Percentiles rank a stretch among this genome's conserved stretches.
phyloP scores from a whole-genome alignment of 768 basidiomycete species.

The Boletus huronensis region DNA sequence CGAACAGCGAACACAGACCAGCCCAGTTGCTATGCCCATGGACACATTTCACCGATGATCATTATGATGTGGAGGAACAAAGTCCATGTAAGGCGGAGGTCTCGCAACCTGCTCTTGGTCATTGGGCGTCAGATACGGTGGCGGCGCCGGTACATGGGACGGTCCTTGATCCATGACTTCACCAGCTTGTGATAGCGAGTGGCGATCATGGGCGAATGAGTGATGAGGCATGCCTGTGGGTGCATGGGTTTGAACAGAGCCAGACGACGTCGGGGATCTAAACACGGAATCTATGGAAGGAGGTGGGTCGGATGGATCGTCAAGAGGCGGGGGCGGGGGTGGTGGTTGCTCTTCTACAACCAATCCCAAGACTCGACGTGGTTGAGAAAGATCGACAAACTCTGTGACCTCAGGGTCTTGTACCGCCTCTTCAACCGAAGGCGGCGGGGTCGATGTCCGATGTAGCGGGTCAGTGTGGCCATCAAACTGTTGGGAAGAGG shows the following conservation, averaged over 20 bases:
- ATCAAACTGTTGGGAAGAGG: conserved; percentile 70
- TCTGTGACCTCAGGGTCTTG: conserved; percentile 67
- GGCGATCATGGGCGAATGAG: conserved; percentile 31
- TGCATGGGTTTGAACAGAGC: conserved; percentile 13
- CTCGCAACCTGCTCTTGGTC: conserved; percentile 52
- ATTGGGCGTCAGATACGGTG: conserved; percentile 62
- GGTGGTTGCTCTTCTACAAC: conserved; percentile 57
- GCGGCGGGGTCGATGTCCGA: conserved; percentile 66
- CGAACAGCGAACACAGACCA: background rate
- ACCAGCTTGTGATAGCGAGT: conserved; percentile 32
- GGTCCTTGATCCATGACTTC: conserved; percentile 35
- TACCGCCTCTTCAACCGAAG: conserved; percentile 71
- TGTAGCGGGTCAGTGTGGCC: conserved; percentile 71
- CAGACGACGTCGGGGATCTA: conserved; percentile 34
- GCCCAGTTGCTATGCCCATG: background rate
- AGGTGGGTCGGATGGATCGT: conserved; percentile 85
- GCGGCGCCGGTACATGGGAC: conserved; percentile 62
- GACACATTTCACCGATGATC: conserved; percentile 10
- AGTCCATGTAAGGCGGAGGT: conserved; percentile 66
- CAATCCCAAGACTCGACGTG: conserved; percentile 57
- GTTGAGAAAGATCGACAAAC: conserved; percentile 54
- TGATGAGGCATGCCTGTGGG: conserved; percentile 31
- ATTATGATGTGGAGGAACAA: conserved; percentile 17
- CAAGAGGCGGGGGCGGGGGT: conserved; percentile 78
- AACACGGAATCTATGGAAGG: conserved; percentile 86